Conservation (phyloP, 2,329 filamentous ascomycete genomes). For the Arthrinium phaeospermum region DNA sequence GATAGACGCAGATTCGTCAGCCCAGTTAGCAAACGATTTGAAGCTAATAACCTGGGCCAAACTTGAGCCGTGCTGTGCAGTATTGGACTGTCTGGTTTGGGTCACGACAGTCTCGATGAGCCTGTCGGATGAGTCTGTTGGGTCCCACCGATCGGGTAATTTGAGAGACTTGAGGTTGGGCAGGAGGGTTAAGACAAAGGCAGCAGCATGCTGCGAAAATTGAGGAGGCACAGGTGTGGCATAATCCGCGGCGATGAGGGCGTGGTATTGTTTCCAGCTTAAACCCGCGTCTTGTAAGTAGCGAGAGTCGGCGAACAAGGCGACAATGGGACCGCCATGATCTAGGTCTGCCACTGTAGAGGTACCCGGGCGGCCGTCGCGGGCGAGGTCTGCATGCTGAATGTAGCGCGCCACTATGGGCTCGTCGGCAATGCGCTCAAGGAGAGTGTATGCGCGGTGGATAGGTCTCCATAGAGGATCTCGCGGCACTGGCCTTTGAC, state of each 20-base stretch:
- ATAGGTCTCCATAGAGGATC: neutral
- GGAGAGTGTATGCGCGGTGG: neutral
- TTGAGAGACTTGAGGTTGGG: neutral
- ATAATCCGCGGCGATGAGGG: too few relatives aligned
- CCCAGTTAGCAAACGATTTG: neutral
- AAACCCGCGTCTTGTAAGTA: too few relatives aligned
- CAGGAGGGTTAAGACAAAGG: neutral
- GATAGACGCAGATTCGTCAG: too few relatives aligned
- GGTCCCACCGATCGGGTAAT: neutral
- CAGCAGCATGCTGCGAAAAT: neutral
- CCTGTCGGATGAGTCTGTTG: neutral
- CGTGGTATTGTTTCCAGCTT: too few relatives aligned
- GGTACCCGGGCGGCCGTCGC: neutral
- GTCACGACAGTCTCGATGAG: neutral
- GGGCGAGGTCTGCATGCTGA: neutral
- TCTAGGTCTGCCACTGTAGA: too few relatives aligned
- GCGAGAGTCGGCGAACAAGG: too few relatives aligned
- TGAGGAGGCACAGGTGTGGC: too few relatives aligned
- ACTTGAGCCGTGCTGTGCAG: neutral
- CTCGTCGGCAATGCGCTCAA: neutral
- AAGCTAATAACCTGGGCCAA: neutral
- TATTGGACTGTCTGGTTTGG: neutral
- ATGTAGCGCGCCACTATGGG: slow-evolving; percentile 9
- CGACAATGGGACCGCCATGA: too few relatives aligned
- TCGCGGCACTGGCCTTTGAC: neutral